phyloP scores from a whole-genome alignment of 192 early-diverging fungal species.

The Coemansia furcata region DNA sequence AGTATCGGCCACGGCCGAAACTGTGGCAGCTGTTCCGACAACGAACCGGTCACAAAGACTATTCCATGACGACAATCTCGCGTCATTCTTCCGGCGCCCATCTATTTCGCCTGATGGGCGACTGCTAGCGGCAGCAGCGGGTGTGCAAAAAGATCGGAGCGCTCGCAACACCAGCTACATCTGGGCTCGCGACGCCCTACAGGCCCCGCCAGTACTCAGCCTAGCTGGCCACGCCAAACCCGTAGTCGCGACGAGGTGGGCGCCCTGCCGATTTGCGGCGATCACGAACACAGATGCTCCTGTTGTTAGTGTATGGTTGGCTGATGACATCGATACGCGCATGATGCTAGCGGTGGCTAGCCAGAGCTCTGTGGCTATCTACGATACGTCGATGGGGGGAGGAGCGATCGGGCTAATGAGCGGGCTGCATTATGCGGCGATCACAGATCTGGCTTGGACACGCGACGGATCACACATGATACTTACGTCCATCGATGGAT shows the following conservation, averaged over 20 bases:
- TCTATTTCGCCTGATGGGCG: slow-evolving; percentile 87
- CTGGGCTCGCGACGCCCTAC: slow-evolving; percentile 63
- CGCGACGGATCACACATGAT: slow-evolving; percentile 72
- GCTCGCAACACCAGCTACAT: slow-evolving; percentile 63
- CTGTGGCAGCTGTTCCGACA: neutral
- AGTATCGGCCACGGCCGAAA: neutral
- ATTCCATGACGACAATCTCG: slow-evolving; percentile 84
- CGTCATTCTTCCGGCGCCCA: slow-evolving; percentile 87
- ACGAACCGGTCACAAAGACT: slow-evolving; percentile 41
- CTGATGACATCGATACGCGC: slow-evolving; percentile 53
- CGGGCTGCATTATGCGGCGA: slow-evolving; percentile 83
- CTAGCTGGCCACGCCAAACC: slow-evolving; percentile 74
- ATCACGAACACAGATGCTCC: neutral
- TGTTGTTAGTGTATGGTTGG: slow-evolving; percentile 5
- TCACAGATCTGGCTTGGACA: slow-evolving; percentile 89
- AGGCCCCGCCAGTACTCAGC: slow-evolving; percentile 63
- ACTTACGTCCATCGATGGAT: slow-evolving; percentile 83
- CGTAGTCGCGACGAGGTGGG: slow-evolving; percentile 74
- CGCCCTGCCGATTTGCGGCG: slow-evolving; percentile 38
- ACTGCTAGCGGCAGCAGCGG: slow-evolving; percentile 78
- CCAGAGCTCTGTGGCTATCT: slow-evolving; percentile 79
- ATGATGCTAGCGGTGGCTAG: slow-evolving; percentile 83
- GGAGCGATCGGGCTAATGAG: slow-evolving; percentile 69
- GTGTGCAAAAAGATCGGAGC: slow-evolving; percentile 53
- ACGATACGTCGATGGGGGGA: slow-evolving; percentile 73